Percentiles rank a stretch among this genome's conserved stretches.
These are phyloP conservation scores for Spinacia oleracea DNA, from an alignment of 179 eudicot genomes.

Conservation along the genomic window DNA sequence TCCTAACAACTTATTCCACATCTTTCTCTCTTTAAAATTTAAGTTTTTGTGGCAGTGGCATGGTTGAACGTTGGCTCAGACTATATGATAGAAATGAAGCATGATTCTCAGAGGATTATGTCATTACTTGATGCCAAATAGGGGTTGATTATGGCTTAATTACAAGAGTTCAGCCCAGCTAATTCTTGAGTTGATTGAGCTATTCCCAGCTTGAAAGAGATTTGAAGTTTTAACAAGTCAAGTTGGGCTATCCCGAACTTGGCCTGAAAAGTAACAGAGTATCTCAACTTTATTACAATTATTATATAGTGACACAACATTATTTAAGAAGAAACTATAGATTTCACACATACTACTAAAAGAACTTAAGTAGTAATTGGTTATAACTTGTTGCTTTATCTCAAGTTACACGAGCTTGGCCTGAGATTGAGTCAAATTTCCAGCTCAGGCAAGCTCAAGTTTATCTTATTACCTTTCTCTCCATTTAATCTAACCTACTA, in stretches of 20 bases:
- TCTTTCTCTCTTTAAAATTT: neutral
- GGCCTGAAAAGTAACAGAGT: neutral
- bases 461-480: neutral
- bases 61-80: neutral
- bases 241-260: neutral
- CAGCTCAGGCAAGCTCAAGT: neutral
- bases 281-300: neutral
- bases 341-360: neutral
- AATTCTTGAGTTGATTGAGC: neutral
- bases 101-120: neutral
- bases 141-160: neutral
- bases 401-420: neutral
- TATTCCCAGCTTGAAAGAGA: neutral
- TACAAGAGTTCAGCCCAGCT: neutral
- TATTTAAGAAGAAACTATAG: neutral
- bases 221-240: neutral
- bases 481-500: neutral
- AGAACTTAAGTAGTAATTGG: neutral
- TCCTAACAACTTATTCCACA: neutral
- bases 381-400: neutral
- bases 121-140: neutral
- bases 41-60: neutral
- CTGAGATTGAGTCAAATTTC: neutral
- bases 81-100: neutral
- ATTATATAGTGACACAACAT: too few species aligned